Base-by-base conservation (phyloP, 495 filamentous ascomycete genomes). In the Trichoderma gamsii region DNA sequence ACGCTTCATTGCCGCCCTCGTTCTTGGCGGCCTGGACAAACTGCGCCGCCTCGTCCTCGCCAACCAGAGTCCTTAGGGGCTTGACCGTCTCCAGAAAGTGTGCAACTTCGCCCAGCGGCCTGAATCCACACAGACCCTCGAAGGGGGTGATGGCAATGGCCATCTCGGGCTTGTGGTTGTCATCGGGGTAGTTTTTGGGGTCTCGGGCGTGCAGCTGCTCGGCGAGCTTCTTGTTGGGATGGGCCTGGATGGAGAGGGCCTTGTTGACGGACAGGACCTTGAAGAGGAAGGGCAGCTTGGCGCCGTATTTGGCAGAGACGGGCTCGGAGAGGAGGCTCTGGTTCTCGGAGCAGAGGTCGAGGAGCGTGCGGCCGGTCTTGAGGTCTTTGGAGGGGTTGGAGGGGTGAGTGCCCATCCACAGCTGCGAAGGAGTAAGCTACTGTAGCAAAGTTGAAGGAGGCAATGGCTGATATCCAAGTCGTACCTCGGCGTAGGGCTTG, bases 161-260 rank as follows among this genome's bases (percentile, higher is more conserved):
- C 95, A 99, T 99, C 78, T 99, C 95, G 61, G 95, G 95, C 78
- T 99, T 99, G 82, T 99, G 95, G 78, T 99, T 99, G 80, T 97
- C 94, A 83, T 99, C 94, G 68, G 94, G 94, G 73, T 99, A 99
- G 83, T 99, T 96, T 81, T 90, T 92, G 21, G 92, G 85, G 73
- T 99, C 95, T 69, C 84, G 85, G 29, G 85, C 85, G 78, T 97
- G 95, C 29, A 99, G 82, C 74, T 90, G 79, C 79, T 96, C 94
- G 35, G 95, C 95, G 43, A 98, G 87, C 76, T 93, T 95, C 85
- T 99, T 99, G 80, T 99, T 97, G 64, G 95, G 95, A 72, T 98
- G 95, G 35, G 95, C 95, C 77, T 99, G 95, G 71, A 99, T 99
- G 72, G 91, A 96, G 66, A 99, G 84, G 4, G 95, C 95, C 73